Base-by-base conservation (phyloP, 2,329 filamentous ascomycete genomes). In the Apiospora aurea region DNA sequence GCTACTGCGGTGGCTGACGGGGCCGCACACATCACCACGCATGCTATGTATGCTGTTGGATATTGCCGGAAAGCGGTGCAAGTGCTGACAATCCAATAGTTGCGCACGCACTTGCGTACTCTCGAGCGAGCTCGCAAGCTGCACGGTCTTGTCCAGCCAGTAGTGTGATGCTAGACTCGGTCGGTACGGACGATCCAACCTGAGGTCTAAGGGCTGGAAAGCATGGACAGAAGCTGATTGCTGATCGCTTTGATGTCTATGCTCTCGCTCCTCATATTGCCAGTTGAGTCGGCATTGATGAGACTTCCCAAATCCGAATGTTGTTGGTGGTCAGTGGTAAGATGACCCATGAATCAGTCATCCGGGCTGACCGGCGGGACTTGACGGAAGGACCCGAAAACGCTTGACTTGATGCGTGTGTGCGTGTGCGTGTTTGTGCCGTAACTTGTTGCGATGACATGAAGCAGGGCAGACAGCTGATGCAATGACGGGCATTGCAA, bases 401-500 rank as follows among this genome's bases (percentile, higher is more conserved):
- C 34, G 3, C 29, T 38, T 64, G 53, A 61, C 29, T 38, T 11
- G 53, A 7, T 10, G 29, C 6, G 16, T 38, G 53, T 38, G 18
- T 8, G 34, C 7, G 34, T 38, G 34, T 8, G 34, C 7, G 34
- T 8, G 34, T 38, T 5, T n/a, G 49, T 29, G 24, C 38, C 1
- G 29, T 61, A 38, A 38, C 29, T n/a, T 41, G 57, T 41, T 13
- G 41, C 21, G 6, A 13, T n/a, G 57, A 64, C 57, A 64, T 41
- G 57, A 34, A 41, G 24, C 24, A 61, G 29, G 29, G 21, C 29
- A n/a, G 57, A 64, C 57, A 24, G 57, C 57, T 64, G 57, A 64
- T 64, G 57, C 57, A 64, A 24, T 64, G 34, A 41, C 57, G 57
- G 57, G 57, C 34, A 41, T 41, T 34, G 57, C n/a, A 64, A 64